Conservation (phyloP, 2,329 filamentous ascomycete genomes). For the Plenodomus tracheiphilus region DNA sequence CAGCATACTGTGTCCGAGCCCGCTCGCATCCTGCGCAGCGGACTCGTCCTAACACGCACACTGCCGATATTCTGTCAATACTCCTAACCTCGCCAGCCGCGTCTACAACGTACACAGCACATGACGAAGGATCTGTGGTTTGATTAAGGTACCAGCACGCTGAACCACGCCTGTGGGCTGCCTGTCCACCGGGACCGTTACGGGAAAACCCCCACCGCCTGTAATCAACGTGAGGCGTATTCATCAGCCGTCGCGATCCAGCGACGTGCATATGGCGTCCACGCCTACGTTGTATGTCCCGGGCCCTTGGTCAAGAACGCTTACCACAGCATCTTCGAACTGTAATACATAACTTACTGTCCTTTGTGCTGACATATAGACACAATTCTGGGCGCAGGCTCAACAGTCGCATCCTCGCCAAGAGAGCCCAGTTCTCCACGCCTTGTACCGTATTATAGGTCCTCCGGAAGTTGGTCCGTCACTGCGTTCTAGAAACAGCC, state of each 20-base stretch:
- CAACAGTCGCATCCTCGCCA: neutral
- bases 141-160: conserved; percentile 1
- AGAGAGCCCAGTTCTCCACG: neutral
- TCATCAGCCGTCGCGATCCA: conserved; percentile 11
- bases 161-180: conserved; percentile 6
- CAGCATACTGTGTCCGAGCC: neutral
- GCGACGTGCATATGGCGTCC: neutral
- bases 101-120: neutral
- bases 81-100: neutral
- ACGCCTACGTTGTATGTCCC: conserved; percentile 1
- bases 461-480: neutral
- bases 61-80: no score
- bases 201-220: conserved; percentile 2
- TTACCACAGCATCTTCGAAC: neutral
- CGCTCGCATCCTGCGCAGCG: neutral
- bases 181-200: conserved; percentile 1
- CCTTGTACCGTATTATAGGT: neutral
- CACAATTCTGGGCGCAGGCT: neutral
- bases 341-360: no score
- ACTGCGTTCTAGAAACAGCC: neutral
- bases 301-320: neutral
- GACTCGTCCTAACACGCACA: neutral
- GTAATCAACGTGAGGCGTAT: conserved; percentile 18
- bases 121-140: neutral
- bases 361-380: neutral